Base-by-base conservation (phyloP, 108 stramenopile species). In the Skeletonema marinoi region DNA sequence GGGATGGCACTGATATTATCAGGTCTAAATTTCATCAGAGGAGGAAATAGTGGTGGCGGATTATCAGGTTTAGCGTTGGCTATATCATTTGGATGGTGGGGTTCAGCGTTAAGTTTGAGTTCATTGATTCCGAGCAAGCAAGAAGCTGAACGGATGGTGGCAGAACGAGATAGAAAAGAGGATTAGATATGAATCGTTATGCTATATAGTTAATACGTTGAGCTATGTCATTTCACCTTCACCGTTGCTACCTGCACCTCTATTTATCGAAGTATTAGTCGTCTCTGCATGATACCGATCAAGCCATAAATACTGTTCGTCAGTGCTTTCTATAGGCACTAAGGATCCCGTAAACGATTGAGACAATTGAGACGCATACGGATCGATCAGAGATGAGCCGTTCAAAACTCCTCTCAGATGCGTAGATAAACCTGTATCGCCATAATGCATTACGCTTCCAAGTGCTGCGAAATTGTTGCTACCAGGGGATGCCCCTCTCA, bases 1-100 rank as follows among this genome's bases (percentile, higher is more conserved):
- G 95, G 95, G 35, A 91, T 90, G 86, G 91, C 92, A 2, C 59
- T 93, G 14, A 72, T 87, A 54, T 71, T 96, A 19, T 96, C 95
- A 21, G 92, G 83, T 31, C 68, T 92, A 44, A 90, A 88, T 33
- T 84, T 84, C 29, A 38, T 82, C 4, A 77, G 89, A 54, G 88
- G 89, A 19, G 62, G 46, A 30, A 54, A 50, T 14, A 51, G 66
- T 29, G 38, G 42, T 16, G 41, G 46, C 31, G 74, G 66, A 11
- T 30, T 85, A 58, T 58, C 74, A 30, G 83, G 79, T 16, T 38
- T 80, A 71, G 59, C 76, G 32, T 36, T 81, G 51, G 63, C 65
- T 19, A 81, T 68, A n/a, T 71, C 79, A 30, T 36, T 81, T 6
- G 58, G 58, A 17, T 87, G 87, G 87, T 66, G 77, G 81, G 44